Base-by-base conservation (phyloP, 192 early-diverging fungal genomes). In the Coemansia sp. region DNA sequence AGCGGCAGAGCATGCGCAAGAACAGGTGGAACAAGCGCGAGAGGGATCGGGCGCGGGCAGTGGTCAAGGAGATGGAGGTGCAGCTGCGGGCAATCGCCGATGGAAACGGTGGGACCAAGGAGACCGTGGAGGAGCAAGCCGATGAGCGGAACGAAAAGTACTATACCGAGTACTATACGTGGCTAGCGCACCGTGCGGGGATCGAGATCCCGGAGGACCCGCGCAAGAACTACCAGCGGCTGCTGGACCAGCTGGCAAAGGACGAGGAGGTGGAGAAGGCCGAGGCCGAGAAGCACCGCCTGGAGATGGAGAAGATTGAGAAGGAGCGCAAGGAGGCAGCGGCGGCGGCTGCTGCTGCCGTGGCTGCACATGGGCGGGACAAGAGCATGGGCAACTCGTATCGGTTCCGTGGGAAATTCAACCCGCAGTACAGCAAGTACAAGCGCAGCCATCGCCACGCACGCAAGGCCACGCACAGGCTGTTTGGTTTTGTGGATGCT, bases 251-350 rank as follows among this genome's bases (percentile, higher is more conserved):
- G 63, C 58, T 79, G 53, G 70, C 75, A 14, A 72, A 62, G 52
- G 59, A 65, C 55, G 75, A 79, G 63, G 64, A 71, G 57, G 41
- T 68, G 4, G 75, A 79, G 29, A 58, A 59, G 50, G 70, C 65
- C 1, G 75, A 79, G 56, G 53, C 56, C 22, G 75, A 79, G 56
- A 59, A 59, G 15, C 61, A 69, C 11, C 54, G 50, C 23, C 57
- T 50, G 60, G 74, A 76, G 15, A 55, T 65, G 68, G 74, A 76
- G 30, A 50, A 59, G 14, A 50, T 68, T 9, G 75, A 79, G 37
- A 79, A 79, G 50, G 75, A 79, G 56, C 68, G 65, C 57, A 71
- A 79, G 59, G 75, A 79, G 31, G 75, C 75, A 3, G 75, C 65
- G 59, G 75, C 72, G 31, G 75, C 75, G 3, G 75, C 65, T 0